Evolutionary conservation across 306 rosid genomes (phyloP), one percentile per base, ranked within the genome.

Genomic region (Lotus japonicus): DNA sequence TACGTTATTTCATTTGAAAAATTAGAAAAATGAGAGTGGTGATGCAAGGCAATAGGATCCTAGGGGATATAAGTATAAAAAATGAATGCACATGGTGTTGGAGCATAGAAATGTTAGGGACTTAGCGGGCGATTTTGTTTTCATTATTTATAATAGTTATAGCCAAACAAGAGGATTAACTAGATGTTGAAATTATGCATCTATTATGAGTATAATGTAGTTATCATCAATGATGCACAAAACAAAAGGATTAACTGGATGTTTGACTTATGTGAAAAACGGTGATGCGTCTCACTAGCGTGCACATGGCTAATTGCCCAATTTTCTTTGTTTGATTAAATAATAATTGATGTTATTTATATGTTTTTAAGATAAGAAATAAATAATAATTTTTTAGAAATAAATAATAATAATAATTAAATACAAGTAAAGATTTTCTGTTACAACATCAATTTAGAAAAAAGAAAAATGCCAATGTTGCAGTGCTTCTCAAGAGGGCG

Each of bases 301-400:
- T 38, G 68, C 72, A 43, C 71, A 18, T 64, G 80, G 64, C 57
- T 23, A 50, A 46, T 19, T 38, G 43, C 43, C 12, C 11, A 1
- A 0, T 38, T 9, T 7, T 38, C 11, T 38, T 31, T 31, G 17
- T 42, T 19, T 9, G 52, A 16, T 33, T 16, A 16, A 50, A 16
- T 41, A 3, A 58, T 70, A 66, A 38, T 49, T 26, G 4, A 4
- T 3, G 31, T 4, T 26, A 26, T 26, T 26, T n/a, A n/a, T n/a
- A n/a, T n/a, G n/a, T n/a, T n/a, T n/a, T 3, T 26, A 26, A 26
- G 26, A 21, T 21, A 21, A 21, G 26, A 21, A n/a, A n/a, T n/a
- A n/a, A n/a, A n/a, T n/a, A n/a, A n/a, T n/a, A n/a, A n/a, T n/a
- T n/a, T n/a, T n/a, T n/a, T n/a, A n/a, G n/a, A n/a, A n/a, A n/a